Evolutionary conservation across 2,329 filamentous ascomycete genomes (phyloP).

Genomic region (Diaporthe amygdali): DNA sequence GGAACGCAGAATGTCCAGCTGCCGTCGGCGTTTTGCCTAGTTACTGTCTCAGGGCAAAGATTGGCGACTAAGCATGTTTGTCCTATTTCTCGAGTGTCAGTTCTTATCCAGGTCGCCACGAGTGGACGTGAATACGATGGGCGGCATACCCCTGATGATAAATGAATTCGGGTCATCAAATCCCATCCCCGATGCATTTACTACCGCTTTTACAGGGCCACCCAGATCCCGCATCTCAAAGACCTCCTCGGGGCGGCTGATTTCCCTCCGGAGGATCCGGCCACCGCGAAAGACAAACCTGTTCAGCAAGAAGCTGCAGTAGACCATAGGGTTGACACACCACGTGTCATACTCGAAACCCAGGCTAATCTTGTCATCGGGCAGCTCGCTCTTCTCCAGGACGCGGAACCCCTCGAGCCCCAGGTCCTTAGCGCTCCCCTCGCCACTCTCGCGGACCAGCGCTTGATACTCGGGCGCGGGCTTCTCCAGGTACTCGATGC

Average conservation of each 20-base stretch:
- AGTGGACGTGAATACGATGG: too few relatives aligned
- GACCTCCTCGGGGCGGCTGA: conserved; percentile 44
- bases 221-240: conserved; percentile 39
- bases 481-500: conserved; percentile 57
- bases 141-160: conserved; percentile 45
- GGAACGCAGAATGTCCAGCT: conserved; percentile 69
- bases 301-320: conserved; percentile 53
- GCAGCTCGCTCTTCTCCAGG: conserved; percentile 43
- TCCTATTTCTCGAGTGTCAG: conserved; percentile 34
- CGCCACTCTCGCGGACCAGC: conserved; percentile 36
- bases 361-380: conserved; percentile 44
- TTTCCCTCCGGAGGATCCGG: conserved; percentile 37
- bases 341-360: conserved; percentile 59
- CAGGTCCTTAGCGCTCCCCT: conserved; percentile 33
- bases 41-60: conserved; percentile 49
- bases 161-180: conserved; percentile 48
- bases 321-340: conserved; percentile 60
- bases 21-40: conserved; percentile 66
- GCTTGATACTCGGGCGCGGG: conserved; percentile 45
- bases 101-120: not conserved
- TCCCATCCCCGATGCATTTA: conserved; percentile 53
- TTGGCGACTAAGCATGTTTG: conserved; percentile 54
- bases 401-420: conserved; percentile 44
- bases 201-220: conserved; percentile 37
- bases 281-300: conserved; percentile 45